Evolutionary conservation across 2,329 filamentous ascomycete species (phyloP), one percentile per base, ranked within the genome.

Genomic region (Boeremia lycopersici): DNA sequence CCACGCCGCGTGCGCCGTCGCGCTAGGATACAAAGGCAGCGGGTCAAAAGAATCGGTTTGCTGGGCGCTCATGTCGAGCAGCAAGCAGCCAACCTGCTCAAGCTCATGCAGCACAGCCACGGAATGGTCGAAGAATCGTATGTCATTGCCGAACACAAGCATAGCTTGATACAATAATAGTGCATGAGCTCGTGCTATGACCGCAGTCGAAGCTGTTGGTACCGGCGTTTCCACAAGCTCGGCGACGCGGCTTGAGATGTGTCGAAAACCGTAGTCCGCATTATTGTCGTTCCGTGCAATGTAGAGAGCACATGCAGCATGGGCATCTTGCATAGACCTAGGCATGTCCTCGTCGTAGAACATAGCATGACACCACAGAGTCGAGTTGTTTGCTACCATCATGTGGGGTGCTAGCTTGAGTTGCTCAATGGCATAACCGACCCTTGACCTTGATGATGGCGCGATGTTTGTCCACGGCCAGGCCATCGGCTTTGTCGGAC

Each of bases 311-410:
- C 83, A 85, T 25, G 79, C 78, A 4, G 82, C 77, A 55, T 81
- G 74, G 0, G 80, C 82, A 58, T 85, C 83, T 74, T 84, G 79
- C 62, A 86, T 78, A 0, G 68, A 74, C 28, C 70, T 70, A 1
- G 83, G 84, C 81, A 85, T 84, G 8, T 65, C 51, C 2, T 80
- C 74, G n/a, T 72, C 72, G 54, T 84, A 85, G 0, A 86, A 71
- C n/a, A 73, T 65, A 0, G 74, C 72, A 57, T 86, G 84, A 28
- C 74, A 78, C 84, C 84, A 86, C 0, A 81, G 81, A 0, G 81
- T 82, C 44, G 78, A 70, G 13, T 76, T 81, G 40, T 80, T 75
- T 8, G 76, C 54, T 0, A 85, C 77, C 78, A 85, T 82, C 40
- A 57, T 65, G 17, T 51, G 53, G 9, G 71, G 71, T 6, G 58